Evolutionary conservation across 208 protist species (phyloP).

Genomic region (Leptomonas pyrrhocoris): DNA sequence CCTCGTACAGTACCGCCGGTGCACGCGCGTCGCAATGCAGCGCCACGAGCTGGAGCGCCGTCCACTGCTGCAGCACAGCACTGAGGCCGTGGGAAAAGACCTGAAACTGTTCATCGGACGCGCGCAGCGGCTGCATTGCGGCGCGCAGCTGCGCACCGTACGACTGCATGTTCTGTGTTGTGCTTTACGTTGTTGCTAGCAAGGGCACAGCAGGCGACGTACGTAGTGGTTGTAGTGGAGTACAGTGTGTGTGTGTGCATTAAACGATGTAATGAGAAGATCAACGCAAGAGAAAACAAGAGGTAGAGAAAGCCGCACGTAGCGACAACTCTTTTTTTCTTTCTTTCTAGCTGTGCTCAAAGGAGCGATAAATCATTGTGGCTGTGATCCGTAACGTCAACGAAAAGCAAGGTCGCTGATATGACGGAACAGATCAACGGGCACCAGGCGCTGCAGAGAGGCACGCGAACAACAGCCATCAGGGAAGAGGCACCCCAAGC

Average conservation of each 20-base stretch:
- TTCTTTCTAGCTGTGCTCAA: too few relatives aligned
- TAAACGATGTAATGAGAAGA: too few relatives aligned
- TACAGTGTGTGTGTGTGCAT: too few relatives aligned
- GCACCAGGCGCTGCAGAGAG: too few relatives aligned
- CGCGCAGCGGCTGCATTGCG: constrained; percentile 38
- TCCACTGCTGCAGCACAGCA: constrained; percentile 88
- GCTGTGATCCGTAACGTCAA: too few relatives aligned
- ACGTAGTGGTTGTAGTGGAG: too few relatives aligned
- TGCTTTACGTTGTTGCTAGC: neutral
- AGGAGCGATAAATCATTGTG: too few relatives aligned
- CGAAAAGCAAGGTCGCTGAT: too few relatives aligned
- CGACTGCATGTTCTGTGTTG: constrained; percentile 12
- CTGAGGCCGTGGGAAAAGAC: constrained; percentile 62
- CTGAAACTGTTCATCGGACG: constrained; percentile 67
- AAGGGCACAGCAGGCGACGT: neutral
- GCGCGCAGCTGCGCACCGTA: constrained; percentile 37
- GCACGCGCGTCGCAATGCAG: constrained; percentile 72
- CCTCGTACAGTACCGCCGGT: constrained; percentile 54
- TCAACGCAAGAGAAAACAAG: constrained; percentile 1
- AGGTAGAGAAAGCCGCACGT: neutral
- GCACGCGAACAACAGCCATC: too few relatives aligned
- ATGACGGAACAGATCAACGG: too few relatives aligned
- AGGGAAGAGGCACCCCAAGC: too few relatives aligned
- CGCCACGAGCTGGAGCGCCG: constrained; percentile 81
- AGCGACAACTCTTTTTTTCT: too few relatives aligned